Conservation (phyloP, 805 yeast species). For the Metschnikowia colocasiae region DNA sequence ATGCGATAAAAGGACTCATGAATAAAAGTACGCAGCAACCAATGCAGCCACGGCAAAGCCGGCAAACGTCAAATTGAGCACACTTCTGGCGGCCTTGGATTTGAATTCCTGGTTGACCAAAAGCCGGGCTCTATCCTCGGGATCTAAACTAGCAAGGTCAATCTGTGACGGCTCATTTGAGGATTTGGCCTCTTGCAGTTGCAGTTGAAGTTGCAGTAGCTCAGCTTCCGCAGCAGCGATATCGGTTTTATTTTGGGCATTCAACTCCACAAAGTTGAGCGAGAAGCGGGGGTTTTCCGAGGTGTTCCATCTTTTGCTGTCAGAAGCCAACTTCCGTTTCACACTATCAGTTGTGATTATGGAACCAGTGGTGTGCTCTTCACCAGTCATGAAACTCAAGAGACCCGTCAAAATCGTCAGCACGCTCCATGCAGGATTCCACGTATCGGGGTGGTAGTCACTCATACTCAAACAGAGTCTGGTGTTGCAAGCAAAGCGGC, state of each 20-base stretch:
- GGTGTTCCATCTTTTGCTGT: constrained; percentile 59
- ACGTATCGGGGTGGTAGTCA: constrained; percentile 88
- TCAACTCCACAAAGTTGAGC: constrained; percentile 67
- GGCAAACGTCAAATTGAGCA: constrained; percentile 20
- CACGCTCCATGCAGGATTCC: constrained; percentile 98
- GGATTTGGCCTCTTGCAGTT: constrained; percentile 7
- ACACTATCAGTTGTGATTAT: constrained; percentile 58
- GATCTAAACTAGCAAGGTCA: constrained; percentile 46
- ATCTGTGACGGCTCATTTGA: constrained; percentile 17
- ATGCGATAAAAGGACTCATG: background rate
- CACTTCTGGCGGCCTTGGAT: constrained; percentile 1
- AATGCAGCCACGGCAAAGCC: constrained; percentile 34
- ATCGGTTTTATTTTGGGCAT: constrained; percentile 39
- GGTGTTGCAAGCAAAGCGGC: constrained; percentile 77
- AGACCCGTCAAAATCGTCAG: constrained; percentile 83
- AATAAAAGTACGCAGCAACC: constrained; percentile 25
- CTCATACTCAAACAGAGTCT: constrained; percentile 88
- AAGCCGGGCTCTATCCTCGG: constrained; percentile 62
- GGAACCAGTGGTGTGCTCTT: constrained; percentile 82
- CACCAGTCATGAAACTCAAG: constrained; percentile 87
- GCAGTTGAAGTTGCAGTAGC: constrained; percentile 11
- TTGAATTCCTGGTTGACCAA: constrained; percentile 14
- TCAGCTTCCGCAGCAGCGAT: constrained; percentile 21
- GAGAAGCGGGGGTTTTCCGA: constrained; percentile 54
- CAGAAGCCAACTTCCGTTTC: constrained; percentile 54